A percentile compares a stretch with the other conserved stretches of the same genome.
phyloP scores from a whole-genome alignment of 495 filamentous ascomycete species.

The Schizothecium vesticola region DNA sequence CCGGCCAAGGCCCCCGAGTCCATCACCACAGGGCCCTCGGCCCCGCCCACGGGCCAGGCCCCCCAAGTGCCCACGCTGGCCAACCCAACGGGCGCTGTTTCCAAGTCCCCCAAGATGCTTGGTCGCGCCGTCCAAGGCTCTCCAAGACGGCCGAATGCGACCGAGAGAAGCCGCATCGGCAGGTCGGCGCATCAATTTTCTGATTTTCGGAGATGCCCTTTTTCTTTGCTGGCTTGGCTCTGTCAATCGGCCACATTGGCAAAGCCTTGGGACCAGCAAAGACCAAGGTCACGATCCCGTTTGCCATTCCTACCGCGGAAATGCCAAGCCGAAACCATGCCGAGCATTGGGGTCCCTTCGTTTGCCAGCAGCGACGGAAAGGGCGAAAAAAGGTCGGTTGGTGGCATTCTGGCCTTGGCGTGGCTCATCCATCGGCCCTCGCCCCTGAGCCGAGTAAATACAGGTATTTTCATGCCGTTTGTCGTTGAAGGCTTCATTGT shows the following conservation, averaged over 20 bases:
- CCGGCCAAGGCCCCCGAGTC: not conserved
- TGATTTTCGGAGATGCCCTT: too few relatives aligned
- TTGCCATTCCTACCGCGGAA: not conserved
- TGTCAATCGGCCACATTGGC: not conserved
- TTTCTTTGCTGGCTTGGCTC: not conserved
- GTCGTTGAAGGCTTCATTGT: too few relatives aligned
- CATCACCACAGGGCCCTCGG: too few relatives aligned
- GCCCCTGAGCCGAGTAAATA: not conserved
- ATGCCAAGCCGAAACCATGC: not conserved
- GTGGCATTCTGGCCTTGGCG: not conserved
- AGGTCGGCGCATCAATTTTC: not conserved
- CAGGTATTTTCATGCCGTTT: not conserved
- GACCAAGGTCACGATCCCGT: not conserved
- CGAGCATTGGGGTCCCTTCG: not conserved
- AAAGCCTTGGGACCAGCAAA: not conserved
- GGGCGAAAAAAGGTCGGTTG: not conserved
- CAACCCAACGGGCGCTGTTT: not conserved
- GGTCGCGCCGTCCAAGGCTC: not conserved
- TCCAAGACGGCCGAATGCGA: not conserved
- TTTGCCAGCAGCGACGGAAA: not conserved
- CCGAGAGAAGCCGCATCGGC: not conserved
- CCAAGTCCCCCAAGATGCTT: not conserved
- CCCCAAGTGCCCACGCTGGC: too few relatives aligned
- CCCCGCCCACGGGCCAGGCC: too few relatives aligned
- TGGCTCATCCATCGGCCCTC: not conserved